phyloP scores from a whole-genome alignment of 1,284 basidiomycete genomes.

The Ceratobasidium sp. region DNA sequence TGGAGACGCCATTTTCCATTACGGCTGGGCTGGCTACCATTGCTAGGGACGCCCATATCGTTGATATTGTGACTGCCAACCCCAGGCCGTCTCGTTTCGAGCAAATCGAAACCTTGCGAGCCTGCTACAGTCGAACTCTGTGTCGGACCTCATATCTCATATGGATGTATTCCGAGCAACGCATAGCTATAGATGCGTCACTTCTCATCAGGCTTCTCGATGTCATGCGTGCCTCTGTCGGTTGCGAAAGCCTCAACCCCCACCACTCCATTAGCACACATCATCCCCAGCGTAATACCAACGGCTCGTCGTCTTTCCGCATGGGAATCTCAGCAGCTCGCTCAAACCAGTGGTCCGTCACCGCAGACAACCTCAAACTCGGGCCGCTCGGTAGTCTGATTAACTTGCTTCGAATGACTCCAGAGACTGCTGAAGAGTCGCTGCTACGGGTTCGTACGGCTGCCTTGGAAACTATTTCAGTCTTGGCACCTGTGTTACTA shows the following conservation, averaged over 20 bases:
- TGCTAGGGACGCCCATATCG: background rate
- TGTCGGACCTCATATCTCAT: background rate
- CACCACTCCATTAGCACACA: constrained; percentile 4
- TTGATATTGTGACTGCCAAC: background rate
- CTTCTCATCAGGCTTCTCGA: background rate
- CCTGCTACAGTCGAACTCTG: constrained; percentile 2
- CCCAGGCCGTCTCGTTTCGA: background rate
- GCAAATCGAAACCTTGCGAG: no score
- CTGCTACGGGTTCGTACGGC: background rate
- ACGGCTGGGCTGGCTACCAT: background rate
- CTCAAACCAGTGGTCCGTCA: background rate
- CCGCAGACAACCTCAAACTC: background rate
- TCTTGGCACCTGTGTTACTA: background rate
- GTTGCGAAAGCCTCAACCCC: background rate
- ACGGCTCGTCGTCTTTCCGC: background rate
- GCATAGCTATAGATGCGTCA: background rate
- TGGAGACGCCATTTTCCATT: background rate
- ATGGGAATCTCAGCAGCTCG: no score
- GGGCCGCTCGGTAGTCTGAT: background rate
- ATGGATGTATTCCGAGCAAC: background rate
- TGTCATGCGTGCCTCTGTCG: background rate
- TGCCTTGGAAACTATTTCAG: background rate
- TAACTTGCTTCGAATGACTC: background rate
- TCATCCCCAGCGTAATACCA: background rate
- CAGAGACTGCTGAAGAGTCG: background rate